Base-by-base conservation (phyloP, 75 land plant genomes). In the Selaginella tamariscina region DNA sequence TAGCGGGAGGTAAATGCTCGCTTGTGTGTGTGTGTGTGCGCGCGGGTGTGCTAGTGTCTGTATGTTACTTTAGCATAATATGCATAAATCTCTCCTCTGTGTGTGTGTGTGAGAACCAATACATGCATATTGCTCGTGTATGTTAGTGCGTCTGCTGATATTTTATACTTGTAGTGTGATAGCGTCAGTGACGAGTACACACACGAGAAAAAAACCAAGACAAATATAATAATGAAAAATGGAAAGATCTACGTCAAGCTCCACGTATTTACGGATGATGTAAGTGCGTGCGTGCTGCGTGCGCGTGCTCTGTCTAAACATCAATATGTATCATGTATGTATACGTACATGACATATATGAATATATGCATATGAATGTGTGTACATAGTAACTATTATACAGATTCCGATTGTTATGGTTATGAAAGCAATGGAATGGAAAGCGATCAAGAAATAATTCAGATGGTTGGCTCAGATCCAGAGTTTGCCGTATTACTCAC, bases 401-500 rank as follows among this genome's bases (percentile, higher is more conserved):
- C 73, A 92, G 97, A 66, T 93, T 73, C 95, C 98, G 28, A 82
- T 93, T 33, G 82, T 93, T 68, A 84, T 82, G 1, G 83, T 93
- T n/a, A 65, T 93, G 76, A 89, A 86, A 71, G 98, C 96, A 1
- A 86, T 93, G 98, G 98, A 54, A 89, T 89, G 90, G 96, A 89
- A 69, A 87, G 85, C 70, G 96, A 89, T 76, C 98, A 93, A 75
- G 98, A 93, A 65, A 81, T 93, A 71, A 91, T 89, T 22, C 96
- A 93, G 63, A 91, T 93, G 91, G 73, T 93, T 68, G 98, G 98
- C 56, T 75, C 90, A 77, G 88, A 89, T 68, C 96, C 96, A 32
- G 81, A 84, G 54, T 89, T 77, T 82, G 69, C 83, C 56, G 82
- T 71, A 39, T 68, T 93, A 23, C 79, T 93, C 68, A 54, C 83